Base-by-base conservation (phyloP, 2,329 filamentous ascomycete species). In the Acarospora socialis region DNA sequence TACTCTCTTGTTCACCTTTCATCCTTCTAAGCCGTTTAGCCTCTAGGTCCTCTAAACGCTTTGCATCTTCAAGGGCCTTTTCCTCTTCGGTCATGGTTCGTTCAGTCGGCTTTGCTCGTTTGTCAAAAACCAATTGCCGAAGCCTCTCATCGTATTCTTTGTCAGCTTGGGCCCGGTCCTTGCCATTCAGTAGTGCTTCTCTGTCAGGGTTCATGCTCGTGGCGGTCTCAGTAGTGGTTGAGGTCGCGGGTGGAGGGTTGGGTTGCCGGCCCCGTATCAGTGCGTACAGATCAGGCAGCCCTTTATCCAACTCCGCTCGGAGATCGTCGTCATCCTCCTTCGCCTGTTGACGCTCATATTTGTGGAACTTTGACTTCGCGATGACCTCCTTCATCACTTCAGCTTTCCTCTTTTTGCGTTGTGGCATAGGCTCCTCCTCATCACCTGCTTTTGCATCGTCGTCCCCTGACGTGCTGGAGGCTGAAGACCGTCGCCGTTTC, bases 331-430 rank as follows among this genome's bases (percentile, higher is more conserved):
- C 90, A 30, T 90, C 83, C 39, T 95, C 90, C 50, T 93, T 94
- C 17, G 74, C 73, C 38, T 82, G 77, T 56, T 98, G 90, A 23
- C 90, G 75, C 58, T 95, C 86, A 50, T 87, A 86, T 58, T 93
- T 95, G 67, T 94, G 71, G 40, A 81, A 66, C 52, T 98, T 98
- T 1, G 87, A 95, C 57, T 98, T 98, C 38, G 86, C 82, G 43
- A 98, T 94, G 39, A 98, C 69, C 55, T 98, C 92, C 48, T 93
- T 80, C 82, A 95, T 94, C 30, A 98, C 81, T 55, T 98, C 90
- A 33, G 90, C 81, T 59, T 94, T 95, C 3, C 77, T 77, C 62
- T 94, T 98, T 56, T 93, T 94, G 37, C 78, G 70, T 46, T 87
- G 79, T 0, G 83, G 84, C 40, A 76, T 61, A 13, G 65, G 65